Conservation (phyloP, 768 basidiomycete genomes). For the Paxillus rubicundulus region DNA sequence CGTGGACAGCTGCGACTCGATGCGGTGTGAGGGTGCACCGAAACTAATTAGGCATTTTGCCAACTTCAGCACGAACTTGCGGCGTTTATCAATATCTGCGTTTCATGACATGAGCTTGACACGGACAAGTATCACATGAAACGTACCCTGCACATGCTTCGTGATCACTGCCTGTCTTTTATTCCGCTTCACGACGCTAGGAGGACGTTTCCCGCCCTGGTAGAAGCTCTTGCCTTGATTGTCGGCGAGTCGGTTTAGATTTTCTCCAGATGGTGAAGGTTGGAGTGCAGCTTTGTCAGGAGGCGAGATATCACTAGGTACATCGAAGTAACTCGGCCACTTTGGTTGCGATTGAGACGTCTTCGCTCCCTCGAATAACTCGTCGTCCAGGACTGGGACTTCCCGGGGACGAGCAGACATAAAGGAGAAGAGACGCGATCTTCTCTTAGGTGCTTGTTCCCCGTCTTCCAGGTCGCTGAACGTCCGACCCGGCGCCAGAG, state of each 20-base stretch:
- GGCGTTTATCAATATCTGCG: conserved; percentile 46
- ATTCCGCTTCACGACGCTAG: conserved; percentile 31
- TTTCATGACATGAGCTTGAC: conserved; percentile 1
- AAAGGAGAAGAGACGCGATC: conserved; percentile 13
- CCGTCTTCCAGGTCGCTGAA: conserved; percentile 12
- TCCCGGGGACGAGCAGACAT: conserved; percentile 8
- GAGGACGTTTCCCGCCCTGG: conserved; percentile 28
- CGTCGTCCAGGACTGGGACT: conserved; percentile 19
- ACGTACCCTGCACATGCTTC: conserved; percentile 48
- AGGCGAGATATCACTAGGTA: conserved; percentile 17
- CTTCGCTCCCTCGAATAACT: conserved; percentile 25
- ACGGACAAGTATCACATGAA: background rate
- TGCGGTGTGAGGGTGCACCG: conserved; percentile 91
- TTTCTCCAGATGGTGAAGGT: background rate
- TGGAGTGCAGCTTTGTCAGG: conserved; percentile 15
- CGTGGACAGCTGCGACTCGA: conserved; percentile 82
- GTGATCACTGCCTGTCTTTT: conserved; percentile 37
- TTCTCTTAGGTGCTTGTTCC: conserved; percentile 7
- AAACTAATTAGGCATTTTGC: conserved; percentile 88
- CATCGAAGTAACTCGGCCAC: conserved; percentile 21
- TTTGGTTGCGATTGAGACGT: conserved; percentile 22
- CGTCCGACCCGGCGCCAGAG: background rate
- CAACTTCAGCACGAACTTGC: conserved; percentile 79
- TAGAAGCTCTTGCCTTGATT: conserved; percentile 27
- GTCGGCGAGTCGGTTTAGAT: conserved; percentile 7